These are phyloP conservation scores for Syzygium malaccense DNA, from an alignment of 441 rosid species.

Conservation along the genomic window DNA sequence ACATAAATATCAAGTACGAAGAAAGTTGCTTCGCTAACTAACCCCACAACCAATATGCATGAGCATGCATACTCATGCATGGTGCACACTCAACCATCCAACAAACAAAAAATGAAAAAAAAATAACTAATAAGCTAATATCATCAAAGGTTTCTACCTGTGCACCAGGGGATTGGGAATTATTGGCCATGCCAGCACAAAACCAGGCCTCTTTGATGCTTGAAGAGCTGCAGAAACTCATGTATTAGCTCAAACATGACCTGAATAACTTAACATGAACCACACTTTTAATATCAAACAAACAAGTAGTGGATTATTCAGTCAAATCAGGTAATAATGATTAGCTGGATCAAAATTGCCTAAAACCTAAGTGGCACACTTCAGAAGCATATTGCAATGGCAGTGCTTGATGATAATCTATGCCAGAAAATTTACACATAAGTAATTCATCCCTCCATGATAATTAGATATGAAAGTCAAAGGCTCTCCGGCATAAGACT, in stretches of 20 bases:
- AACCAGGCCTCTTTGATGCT: conserved; percentile 4
- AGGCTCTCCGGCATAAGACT: neutral
- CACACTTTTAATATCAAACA: neutral
- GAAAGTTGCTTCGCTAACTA: neutral
- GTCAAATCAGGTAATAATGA: neutral
- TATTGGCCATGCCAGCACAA: conserved; percentile 55
- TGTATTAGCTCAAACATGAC: neutral
- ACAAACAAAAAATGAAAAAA: neutral
- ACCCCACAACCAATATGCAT: neutral
- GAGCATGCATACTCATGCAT: neutral
- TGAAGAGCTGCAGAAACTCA: conserved; percentile 12
- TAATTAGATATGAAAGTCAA: neutral
- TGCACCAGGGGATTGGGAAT: conserved; percentile 53
- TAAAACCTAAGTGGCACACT: neutral
- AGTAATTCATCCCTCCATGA: neutral
- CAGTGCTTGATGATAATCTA: neutral
- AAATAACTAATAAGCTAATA: neutral
- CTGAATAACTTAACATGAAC: neutral
- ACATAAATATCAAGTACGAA: neutral
- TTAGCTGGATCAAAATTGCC: neutral
- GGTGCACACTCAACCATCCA: neutral
- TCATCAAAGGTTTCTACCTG: conserved; percentile 35
- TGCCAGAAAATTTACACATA: neutral
- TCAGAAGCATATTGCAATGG: neutral
- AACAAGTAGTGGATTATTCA: neutral